Percentiles rank a stretch among this genome's conserved stretches.
Conservation (phyloP, 1,284 basidiomycete genomes). For the Rhodotorula sp. region DNA sequence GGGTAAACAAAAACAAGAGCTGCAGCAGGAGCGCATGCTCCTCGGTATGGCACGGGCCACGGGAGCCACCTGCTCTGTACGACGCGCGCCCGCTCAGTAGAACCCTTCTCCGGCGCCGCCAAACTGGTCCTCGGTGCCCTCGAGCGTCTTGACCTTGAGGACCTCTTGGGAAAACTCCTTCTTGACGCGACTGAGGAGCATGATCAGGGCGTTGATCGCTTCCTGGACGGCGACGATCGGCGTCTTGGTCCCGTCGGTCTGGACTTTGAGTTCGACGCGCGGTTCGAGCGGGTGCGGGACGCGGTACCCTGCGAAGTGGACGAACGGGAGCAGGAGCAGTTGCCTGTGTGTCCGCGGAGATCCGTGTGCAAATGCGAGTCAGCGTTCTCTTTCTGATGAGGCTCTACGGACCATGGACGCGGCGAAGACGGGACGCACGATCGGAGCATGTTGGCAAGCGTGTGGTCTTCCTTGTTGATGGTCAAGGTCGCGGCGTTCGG, state of each 20-base stretch:
- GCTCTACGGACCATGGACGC: not conserved
- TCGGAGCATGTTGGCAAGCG: constrained; percentile 91
- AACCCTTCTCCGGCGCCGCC: constrained; percentile 24
- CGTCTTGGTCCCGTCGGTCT: constrained; percentile 84
- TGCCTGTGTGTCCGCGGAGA: constrained; percentile 58
- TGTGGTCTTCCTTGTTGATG: constrained; percentile 95
- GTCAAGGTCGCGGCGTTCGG: constrained; percentile 94
- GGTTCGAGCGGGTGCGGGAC: constrained; percentile 95
- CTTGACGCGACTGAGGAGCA: constrained; percentile 60
- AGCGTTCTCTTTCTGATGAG: not conserved
- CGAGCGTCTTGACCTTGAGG: constrained; percentile 25
- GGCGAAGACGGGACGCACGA: constrained; percentile 60
- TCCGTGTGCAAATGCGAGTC: not conserved
- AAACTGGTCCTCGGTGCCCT: constrained; percentile 18
- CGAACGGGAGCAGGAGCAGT: constrained; percentile 75
- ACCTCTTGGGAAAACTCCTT: constrained; percentile 55
- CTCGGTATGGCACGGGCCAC: not conserved
- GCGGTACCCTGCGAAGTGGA: constrained; percentile 96
- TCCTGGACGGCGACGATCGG: constrained; percentile 80
- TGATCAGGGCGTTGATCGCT: constrained; percentile 79
- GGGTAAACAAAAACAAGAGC: not conserved
- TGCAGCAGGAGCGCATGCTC: not conserved
- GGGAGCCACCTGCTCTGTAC: not conserved
- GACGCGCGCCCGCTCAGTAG: constrained; percentile 17
- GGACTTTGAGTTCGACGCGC: constrained; percentile 88